Base-by-base conservation (phyloP, 1,284 basidiomycete species). In the Paramarasmius palmivorus region DNA sequence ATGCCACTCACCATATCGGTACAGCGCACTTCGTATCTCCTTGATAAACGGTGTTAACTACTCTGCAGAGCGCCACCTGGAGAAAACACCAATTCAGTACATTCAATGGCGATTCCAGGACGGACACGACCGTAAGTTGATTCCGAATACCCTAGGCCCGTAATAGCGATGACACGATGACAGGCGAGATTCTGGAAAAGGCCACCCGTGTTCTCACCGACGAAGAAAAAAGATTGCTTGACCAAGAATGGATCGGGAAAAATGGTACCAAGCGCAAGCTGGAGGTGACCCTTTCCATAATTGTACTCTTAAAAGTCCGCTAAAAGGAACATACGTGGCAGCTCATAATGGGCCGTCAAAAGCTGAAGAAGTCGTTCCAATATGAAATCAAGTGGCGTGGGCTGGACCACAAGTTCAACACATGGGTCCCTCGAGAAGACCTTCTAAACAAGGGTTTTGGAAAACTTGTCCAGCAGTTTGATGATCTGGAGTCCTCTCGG, bases 21-120 rank as follows among this genome's bases (percentile, higher is more conserved):
- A 63, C 56, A 65, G 61, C 25, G 17, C 17, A 36, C 38, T 23
- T 20, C 56, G 53, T 56, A 54, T 55, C 58, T 29, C n/a, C 23
- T 15, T 40, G 23, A n/a, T n/a, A 52, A 39, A 56, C 32, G 50
- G 55, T 52, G 36, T 42, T 19, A 37, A 25, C 22, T 40, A 53
- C 14, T 42, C 58, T 65, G 26, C 59, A 91, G 94, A 97, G 71
- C 86, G 84, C 65, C 94, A 98, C 75, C 71, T 97, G 44, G 93
- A 96, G 72, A 96, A 97, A 76, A 96, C 94, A 8, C 92, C 95
- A 19, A 92, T 96, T 56, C 89, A 90, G 57, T 98, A 98, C 68
- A 97, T 98, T 64, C 93, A 96, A 74, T 99, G 96, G 96, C 91
- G 96, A 65, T 99, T 95, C 85, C 95, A 98, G 73, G 95, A 98